Evolutionary conservation across 192 early-diverging fungal genomes (phyloP).

Genomic region (Jimgerdemannia flammicorona): DNA sequence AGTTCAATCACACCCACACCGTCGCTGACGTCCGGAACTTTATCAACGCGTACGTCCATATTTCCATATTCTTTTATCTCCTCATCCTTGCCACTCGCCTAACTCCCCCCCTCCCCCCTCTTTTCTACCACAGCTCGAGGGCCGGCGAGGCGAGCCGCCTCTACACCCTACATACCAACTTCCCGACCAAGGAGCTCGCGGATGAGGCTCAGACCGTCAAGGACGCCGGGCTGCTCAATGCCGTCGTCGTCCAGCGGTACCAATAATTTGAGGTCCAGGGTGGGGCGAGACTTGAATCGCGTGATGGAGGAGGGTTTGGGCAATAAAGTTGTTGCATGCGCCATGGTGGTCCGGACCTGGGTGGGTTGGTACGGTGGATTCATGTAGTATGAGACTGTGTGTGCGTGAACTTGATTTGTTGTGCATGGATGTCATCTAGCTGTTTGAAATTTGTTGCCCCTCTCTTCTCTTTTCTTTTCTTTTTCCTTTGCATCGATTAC

Average conservation of each 20-base stretch:
- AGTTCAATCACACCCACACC: constrained; percentile 88
- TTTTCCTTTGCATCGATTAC: no score
- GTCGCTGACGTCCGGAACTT: constrained; percentile 79
- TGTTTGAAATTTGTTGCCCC: no score
- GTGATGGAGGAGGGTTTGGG: no score
- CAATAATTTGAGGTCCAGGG: constrained; percentile 10
- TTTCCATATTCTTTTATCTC: neutral
- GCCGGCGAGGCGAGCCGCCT: constrained; percentile 54
- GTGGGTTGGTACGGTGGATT: no score
- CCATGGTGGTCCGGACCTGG: no score
- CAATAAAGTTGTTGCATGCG: no score
- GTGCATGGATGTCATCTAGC: no score
- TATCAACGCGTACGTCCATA: constrained; percentile 53
- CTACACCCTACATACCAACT: constrained; percentile 81
- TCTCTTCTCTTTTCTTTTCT: no score
- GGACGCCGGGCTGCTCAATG: constrained; percentile 82
- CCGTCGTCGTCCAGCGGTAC: constrained; percentile 74
- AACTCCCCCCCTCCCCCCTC: neutral
- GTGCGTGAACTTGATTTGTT: no score
- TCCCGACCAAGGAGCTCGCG: constrained; percentile 77
- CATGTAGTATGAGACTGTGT: neutral
- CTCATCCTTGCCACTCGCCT: neutral
- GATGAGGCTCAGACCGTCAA: constrained; percentile 70
- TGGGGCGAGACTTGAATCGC: no score
- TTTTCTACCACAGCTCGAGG: constrained; percentile 36